Evolutionary conservation across 2,329 filamentous ascomycete genomes (phyloP).

Genomic region (Trichoderma gracile): DNA sequence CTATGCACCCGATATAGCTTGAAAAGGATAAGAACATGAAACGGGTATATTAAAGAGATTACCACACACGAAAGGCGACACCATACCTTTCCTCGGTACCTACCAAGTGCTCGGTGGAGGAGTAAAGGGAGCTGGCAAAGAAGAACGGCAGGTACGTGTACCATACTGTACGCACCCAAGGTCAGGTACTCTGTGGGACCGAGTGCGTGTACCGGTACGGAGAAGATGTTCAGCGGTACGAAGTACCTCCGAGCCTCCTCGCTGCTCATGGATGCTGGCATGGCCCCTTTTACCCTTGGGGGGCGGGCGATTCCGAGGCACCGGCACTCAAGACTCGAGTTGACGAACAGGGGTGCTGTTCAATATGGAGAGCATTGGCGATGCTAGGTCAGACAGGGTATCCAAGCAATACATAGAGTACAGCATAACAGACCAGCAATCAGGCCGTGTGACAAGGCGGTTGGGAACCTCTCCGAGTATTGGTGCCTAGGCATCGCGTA

Average conservation of each 20-base stretch:
- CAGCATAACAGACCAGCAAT: background rate
- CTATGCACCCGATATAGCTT: constrained; percentile 16
- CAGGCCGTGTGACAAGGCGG: too few species aligned
- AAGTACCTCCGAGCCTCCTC: background rate
- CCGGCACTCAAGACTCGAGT: constrained; percentile 22
- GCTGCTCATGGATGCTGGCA: background rate
- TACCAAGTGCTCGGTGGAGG: too few species aligned
- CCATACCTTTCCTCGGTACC: background rate
- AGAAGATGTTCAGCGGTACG: too few species aligned
- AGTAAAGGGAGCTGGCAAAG: background rate
- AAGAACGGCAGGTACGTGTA: background rate
- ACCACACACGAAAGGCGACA: background rate
- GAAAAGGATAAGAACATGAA: background rate
- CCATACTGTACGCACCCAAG: background rate
- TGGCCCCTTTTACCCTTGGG: constrained; percentile 22
- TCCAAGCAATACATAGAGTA: background rate
- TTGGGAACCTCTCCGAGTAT: too few species aligned
- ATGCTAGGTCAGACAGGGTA: background rate
- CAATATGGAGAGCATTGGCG: background rate
- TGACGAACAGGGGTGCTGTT: constrained; percentile 15
- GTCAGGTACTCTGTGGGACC: background rate
- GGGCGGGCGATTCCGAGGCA: constrained; percentile 25
- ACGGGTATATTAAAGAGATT: background rate
- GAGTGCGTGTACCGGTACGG: background rate
- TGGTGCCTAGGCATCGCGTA: too few species aligned